Evolutionary conservation across 202 grass and related monocot species (phyloP).

Genomic region (Panicum virgatum): DNA sequence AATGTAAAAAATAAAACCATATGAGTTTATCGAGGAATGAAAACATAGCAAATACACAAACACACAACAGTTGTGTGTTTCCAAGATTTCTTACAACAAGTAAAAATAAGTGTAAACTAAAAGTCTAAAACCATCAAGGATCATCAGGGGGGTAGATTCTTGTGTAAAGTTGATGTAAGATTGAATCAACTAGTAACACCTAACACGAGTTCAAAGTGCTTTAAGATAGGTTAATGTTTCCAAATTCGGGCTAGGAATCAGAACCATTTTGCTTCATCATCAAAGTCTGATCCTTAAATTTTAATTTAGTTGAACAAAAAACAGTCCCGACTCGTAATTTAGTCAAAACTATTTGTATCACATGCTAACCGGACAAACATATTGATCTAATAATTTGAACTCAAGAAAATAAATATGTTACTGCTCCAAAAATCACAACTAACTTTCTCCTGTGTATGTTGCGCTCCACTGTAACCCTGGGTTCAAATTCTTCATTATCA

Average conservation of each 20-base stretch:
- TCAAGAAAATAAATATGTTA: too few relatives aligned
- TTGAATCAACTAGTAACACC: neutral
- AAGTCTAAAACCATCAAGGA: neutral
- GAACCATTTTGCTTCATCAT: neutral
- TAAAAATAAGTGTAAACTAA: neutral
- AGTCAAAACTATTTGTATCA: neutral
- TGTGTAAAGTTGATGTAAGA: neutral
- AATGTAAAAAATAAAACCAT: neutral
- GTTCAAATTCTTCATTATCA: too few relatives aligned
- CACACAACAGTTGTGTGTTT: neutral
- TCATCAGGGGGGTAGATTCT: neutral
- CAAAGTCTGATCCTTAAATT: neutral
- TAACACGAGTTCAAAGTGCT: neutral
- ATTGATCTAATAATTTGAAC: too few relatives aligned
- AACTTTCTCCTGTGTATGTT: neutral
- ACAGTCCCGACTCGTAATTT: neutral
- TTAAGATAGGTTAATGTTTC: neutral
- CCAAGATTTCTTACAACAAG: neutral
- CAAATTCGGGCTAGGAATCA: neutral
- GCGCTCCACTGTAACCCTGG: neutral
- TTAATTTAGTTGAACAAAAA: neutral
- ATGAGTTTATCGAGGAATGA: neutral
- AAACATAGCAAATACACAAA: neutral
- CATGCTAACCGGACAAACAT: neutral
- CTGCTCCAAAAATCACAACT: too few relatives aligned